Conservation (phyloP, 1,284 basidiomycete genomes). For the Ceraceosorus guamensis region DNA sequence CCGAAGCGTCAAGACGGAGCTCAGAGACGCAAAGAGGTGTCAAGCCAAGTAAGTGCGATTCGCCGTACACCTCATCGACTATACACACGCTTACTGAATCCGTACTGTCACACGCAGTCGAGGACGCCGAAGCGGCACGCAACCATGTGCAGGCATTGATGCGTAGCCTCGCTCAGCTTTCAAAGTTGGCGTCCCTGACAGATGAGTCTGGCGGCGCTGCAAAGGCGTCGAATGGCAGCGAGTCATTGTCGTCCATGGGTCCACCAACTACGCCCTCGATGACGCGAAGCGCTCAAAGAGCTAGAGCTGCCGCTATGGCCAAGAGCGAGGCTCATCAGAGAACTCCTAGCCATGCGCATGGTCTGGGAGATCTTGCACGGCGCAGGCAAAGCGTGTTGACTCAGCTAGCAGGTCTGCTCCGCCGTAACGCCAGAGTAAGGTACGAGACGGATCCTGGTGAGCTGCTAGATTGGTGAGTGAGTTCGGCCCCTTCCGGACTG, state of each 20-base stretch:
- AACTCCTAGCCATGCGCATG: constrained; percentile 28
- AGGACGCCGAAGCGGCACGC: neutral
- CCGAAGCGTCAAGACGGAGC: too few species aligned
- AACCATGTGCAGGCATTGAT: constrained; percentile 1
- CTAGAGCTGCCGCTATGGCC: constrained; percentile 23
- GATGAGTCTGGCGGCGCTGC: too few species aligned
- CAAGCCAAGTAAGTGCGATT: too few species aligned
- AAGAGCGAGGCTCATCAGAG: constrained; percentile 17
- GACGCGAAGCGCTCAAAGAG: constrained; percentile 17
- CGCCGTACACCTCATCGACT: too few species aligned
- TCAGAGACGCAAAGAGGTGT: too few species aligned
- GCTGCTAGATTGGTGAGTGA: constrained; percentile 62
- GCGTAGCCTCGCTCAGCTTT: neutral
- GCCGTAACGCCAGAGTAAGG: constrained; percentile 65
- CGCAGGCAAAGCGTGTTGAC: constrained; percentile 51
- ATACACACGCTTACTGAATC: too few species aligned
- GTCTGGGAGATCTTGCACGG: constrained; percentile 25
- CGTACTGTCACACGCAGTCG: neutral
- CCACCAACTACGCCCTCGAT: constrained; percentile 23
- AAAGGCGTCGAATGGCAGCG: too few species aligned
- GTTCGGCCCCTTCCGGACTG: constrained; percentile 27
- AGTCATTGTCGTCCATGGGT: constrained; percentile 3
- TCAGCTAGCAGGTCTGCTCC: constrained; percentile 64
- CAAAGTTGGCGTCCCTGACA: too few species aligned
- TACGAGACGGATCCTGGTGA: constrained; percentile 68